These are phyloP conservation scores for Pichia sporocuriosa DNA, from an alignment of 805 yeast species.

Conservation along the genomic window DNA sequence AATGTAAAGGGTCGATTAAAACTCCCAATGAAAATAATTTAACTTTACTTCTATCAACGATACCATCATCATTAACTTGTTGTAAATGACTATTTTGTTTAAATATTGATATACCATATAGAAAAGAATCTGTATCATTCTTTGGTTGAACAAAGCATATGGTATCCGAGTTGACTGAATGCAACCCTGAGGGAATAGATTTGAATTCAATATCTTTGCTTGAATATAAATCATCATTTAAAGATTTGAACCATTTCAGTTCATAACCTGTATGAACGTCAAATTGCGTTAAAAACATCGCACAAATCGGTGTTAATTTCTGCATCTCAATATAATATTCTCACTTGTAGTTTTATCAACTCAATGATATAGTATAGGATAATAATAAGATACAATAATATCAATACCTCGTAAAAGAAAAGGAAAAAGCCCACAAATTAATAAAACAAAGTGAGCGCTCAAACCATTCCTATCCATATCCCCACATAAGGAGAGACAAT, in stretches of 20 bases:
- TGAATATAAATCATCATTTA: slow-evolving; percentile 21
- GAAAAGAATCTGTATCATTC: slow-evolving; percentile 17
- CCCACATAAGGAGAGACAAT: too few species aligned
- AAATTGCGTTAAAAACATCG: slow-evolving; percentile 44
- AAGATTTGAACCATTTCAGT: slow-evolving; percentile 36
- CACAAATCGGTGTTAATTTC: slow-evolving; percentile 30
- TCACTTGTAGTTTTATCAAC: too few species aligned
- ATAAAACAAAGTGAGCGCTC: too few species aligned
- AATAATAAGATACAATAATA: too few species aligned
- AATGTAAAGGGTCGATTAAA: slow-evolving; percentile 38
- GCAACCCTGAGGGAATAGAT: slow-evolving; percentile 65
- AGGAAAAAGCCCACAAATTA: too few species aligned
- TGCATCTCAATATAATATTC: neutral
- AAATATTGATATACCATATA: slow-evolving; percentile 48
- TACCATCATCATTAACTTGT: slow-evolving; percentile 13
- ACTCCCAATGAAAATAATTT: slow-evolving; percentile 63
- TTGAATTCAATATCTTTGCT: slow-evolving; percentile 51
- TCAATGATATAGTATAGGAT: too few species aligned
- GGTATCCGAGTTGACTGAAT: slow-evolving; percentile 43
- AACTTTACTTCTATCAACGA: slow-evolving; percentile 36
- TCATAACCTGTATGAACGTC: slow-evolving; percentile 47
- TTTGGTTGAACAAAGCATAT: slow-evolving; percentile 41
- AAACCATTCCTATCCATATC: too few species aligned
- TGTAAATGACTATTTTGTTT: slow-evolving; percentile 33
- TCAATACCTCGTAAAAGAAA: too few species aligned